Evolutionary conservation across 1,284 basidiomycete genomes (phyloP).

Genomic region (Cerioporus squamosus): DNA sequence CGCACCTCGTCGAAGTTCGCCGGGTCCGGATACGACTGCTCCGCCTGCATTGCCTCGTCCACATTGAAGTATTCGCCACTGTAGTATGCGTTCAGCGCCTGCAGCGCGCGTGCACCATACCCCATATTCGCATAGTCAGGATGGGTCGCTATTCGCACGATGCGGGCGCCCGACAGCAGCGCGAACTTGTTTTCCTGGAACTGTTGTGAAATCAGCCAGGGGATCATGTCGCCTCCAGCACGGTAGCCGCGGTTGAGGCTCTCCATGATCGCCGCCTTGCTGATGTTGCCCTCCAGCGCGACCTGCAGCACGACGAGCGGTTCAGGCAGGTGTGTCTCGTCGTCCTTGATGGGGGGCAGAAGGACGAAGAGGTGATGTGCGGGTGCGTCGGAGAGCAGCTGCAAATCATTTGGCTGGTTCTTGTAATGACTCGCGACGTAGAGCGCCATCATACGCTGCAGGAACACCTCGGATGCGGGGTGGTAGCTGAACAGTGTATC

Average conservation of each 20-base stretch:
- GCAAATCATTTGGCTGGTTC: constrained; percentile 98
- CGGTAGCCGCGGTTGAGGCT: constrained; percentile 80
- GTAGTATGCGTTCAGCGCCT: constrained; percentile 90
- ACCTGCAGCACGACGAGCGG: constrained; percentile 96
- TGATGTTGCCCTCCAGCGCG: constrained; percentile 94
- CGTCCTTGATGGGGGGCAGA: constrained; percentile 87
- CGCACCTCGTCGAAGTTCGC: constrained; percentile 62
- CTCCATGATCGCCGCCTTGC: constrained; percentile 86
- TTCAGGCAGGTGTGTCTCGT: constrained; percentile 86
- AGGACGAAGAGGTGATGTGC: constrained; percentile 97
- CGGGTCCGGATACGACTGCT: constrained; percentile 66
- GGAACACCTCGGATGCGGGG: constrained; percentile 94
- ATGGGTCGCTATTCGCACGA: constrained; percentile 97
- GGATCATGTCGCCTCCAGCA: constrained; percentile 96
- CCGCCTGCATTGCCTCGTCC: constrained; percentile 67
- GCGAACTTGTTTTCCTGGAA: constrained; percentile 98
- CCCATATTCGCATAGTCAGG: constrained; percentile 98
- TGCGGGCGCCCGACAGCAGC: constrained; percentile 85
- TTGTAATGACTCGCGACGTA: constrained; percentile 99
- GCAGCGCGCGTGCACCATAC: constrained; percentile 91
- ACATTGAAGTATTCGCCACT: constrained; percentile 91
- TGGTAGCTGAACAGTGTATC: constrained; percentile 98
- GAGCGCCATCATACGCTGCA: constrained; percentile 98
- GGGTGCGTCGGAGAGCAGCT: constrained; percentile 95
- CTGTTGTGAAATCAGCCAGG: constrained; percentile 95